phyloP scores from a whole-genome alignment of 2,329 filamentous ascomycete genomes.

The Exserohilum rostratum region DNA sequence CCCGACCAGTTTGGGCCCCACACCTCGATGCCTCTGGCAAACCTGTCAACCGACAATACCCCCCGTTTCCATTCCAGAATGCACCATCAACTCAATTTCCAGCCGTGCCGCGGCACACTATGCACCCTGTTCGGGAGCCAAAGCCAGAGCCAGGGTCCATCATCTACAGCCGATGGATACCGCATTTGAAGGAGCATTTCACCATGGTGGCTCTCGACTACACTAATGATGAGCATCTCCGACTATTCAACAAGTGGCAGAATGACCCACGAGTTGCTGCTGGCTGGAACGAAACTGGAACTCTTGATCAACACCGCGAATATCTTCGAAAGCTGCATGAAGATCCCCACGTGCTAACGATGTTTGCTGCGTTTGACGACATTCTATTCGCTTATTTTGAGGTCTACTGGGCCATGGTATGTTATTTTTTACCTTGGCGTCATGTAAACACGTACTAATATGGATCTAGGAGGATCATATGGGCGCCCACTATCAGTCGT shows the following conservation, averaged over 20 bases:
- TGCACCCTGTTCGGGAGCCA: constrained; percentile 72
- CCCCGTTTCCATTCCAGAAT: constrained; percentile 51
- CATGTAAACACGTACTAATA: constrained; percentile 21
- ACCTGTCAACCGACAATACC: constrained; percentile 51
- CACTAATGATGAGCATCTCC: constrained; percentile 66
- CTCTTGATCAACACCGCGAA: constrained; percentile 73
- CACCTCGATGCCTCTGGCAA: constrained; percentile 42
- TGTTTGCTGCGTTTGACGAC: constrained; percentile 75
- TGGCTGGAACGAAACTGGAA: constrained; percentile 81
- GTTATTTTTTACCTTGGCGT: constrained; percentile 11
- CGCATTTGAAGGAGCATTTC: constrained; percentile 76
- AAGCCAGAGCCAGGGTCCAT: constrained; percentile 74
- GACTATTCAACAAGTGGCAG: constrained; percentile 79
- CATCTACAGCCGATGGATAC: constrained; percentile 80
- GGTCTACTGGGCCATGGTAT: constrained; percentile 75
- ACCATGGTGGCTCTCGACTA: constrained; percentile 78
- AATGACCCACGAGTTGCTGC: constrained; percentile 81
- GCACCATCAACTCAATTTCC: constrained; percentile 57
- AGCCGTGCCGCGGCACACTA: constrained; percentile 60
- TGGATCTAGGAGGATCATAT: constrained; percentile 61
- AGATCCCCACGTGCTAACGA: constrained; percentile 73
- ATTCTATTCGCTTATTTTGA: constrained; percentile 78
- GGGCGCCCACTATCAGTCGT: constrained; percentile 63
- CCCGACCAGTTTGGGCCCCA: constrained; percentile 50
- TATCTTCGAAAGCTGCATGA: constrained; percentile 72